Base-by-base conservation (phyloP, 345 rosid species). In the Lepidium africanum region DNA sequence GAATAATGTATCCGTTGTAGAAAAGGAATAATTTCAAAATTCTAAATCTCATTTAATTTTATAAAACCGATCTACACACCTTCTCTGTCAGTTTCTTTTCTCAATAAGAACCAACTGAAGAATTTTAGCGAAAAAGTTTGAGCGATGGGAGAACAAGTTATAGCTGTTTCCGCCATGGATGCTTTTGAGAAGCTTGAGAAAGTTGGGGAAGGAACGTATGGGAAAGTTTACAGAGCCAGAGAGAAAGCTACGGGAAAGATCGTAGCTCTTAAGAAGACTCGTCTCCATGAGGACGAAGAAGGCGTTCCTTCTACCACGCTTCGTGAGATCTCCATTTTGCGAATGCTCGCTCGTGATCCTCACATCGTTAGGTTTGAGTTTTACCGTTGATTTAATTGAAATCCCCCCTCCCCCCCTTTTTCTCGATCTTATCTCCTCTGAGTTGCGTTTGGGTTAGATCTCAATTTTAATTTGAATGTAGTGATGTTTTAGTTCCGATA, bases 231-330 rank as follows among this genome's bases (percentile, higher is more conserved):
- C 84, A 79, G 96, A 80, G 97, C 97, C 32, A 84, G 87, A 64
- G 99, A 94, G 86, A 87, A 84, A 76, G 90, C 97, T 14, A 94
- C 97, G 0, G 96, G 97, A 4, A 86, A 78, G 55, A 89, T 89
- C 76, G 99, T 94, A 3, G 99, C 99, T 13, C 87, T 94, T 2
- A 94, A 94, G 86, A 94, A 94, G 83, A 94, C 99, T 5, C 99
- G 97, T 67, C 99, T 94, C 69, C 91, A 85, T 39, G 99, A 89
- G 62, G 99, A 94, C 71, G 96, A 94, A 15, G 97, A 94, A 81
- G 99, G 99, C 17, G 99, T 91, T 64, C 99, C 97, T 50, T 88
- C 99, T 50, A 94, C 99, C 25, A 94, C 99, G 38, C 99, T 91
- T 56, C 97, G 99, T 8, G 99, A 91, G 83, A 86, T 94, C 77